phyloP scores from a whole-genome alignment of 2,329 filamentous ascomycete species.

The Cytospora chrysosperma region DNA sequence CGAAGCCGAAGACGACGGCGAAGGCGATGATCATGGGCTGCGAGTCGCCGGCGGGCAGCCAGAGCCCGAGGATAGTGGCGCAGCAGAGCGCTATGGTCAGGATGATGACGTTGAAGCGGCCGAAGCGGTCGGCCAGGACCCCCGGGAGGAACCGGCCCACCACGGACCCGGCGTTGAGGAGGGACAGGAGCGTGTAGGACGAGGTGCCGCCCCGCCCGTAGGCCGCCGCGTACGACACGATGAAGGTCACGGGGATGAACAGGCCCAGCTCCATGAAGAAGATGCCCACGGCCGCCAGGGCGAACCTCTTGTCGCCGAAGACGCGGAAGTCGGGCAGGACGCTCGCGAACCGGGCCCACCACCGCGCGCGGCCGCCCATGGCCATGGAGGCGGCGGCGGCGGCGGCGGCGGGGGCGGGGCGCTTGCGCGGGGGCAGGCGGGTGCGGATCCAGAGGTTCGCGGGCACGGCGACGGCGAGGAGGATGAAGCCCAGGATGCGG shows the following conservation, averaged over 20 bases:
- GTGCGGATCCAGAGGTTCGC: constrained; percentile 50
- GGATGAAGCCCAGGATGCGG: constrained; percentile 50
- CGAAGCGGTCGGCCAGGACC: constrained; percentile 70
- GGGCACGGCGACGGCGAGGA: constrained; percentile 46
- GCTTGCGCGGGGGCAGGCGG: constrained; percentile 48
- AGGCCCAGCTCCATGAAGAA: constrained; percentile 72
- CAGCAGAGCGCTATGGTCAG: constrained; percentile 59
- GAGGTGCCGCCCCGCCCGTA: constrained; percentile 59
- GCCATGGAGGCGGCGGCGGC: too few species aligned
- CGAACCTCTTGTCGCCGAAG: constrained; percentile 59
- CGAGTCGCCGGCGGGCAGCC: constrained; percentile 62
- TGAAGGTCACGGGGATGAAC: constrained; percentile 74
- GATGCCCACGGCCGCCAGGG: constrained; percentile 59
- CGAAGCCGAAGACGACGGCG: constrained; percentile 73
- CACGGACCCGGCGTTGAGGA: constrained; percentile 77
- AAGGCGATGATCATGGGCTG: constrained; percentile 65
- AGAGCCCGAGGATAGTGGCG: constrained; percentile 61
- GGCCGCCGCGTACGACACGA: constrained; percentile 67
- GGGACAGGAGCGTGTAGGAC: constrained; percentile 73
- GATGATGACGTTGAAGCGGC: constrained; percentile 80
- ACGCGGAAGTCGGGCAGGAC: constrained; percentile 60
- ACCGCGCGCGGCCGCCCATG: too few species aligned
- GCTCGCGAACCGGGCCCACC: constrained; percentile 28
- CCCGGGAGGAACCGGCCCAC: constrained; percentile 77
- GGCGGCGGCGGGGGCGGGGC: constrained; percentile 26